A percentile compares a stretch with the other conserved stretches of the same genome.
Conservation (phyloP, 495 filamentous ascomycete species). For the Thozetella sp. region DNA sequence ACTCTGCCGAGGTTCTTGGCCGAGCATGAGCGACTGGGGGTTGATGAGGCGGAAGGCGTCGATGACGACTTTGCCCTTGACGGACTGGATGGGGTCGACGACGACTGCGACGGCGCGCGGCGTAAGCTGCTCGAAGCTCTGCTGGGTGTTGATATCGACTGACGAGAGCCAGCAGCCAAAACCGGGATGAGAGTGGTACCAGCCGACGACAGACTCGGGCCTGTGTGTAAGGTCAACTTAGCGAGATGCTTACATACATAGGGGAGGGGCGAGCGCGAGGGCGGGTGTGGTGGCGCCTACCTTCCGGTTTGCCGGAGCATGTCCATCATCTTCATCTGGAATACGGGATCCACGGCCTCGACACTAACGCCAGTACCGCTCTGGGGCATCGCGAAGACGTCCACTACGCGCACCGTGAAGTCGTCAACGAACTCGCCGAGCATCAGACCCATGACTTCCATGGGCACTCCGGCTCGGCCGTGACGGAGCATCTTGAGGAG, state of each 20-base stretch:
- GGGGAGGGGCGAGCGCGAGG: background rate
- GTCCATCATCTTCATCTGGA: conserved; percentile 99
- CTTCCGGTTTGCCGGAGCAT: conserved; percentile 96
- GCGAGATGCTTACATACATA: background rate
- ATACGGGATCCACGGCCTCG: conserved; percentile 96
- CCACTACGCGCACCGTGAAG: conserved; percentile 95
- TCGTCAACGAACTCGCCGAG: conserved; percentile 98
- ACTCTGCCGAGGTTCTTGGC: conserved; percentile 96
- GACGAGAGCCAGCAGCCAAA: conserved; percentile 99
- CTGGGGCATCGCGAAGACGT: conserved; percentile 99
- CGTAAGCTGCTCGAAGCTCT: conserved; percentile 97
- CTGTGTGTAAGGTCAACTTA: conserved; percentile 41
- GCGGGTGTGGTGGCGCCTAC: conserved; percentile 49
- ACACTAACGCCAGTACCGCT: conserved; percentile 98
- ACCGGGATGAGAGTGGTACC: conserved; percentile 99
- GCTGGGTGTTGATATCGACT: conserved; percentile 99
- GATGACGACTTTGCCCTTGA: conserved; percentile 99
- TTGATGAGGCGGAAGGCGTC: conserved; percentile 99
- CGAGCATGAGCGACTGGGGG: conserved; percentile 97
- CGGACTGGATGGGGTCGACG: conserved; percentile 97
- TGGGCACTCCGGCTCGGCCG: conserved; percentile 94
- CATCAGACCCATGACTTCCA: conserved; percentile 99
- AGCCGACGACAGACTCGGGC: conserved; percentile 95
- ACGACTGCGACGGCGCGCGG: conserved; percentile 96
- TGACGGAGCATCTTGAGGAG: conserved; percentile 98